phyloP scores from a whole-genome alignment of 371 early-diverging fungal species.

The Mucor ambiguus region DNA sequence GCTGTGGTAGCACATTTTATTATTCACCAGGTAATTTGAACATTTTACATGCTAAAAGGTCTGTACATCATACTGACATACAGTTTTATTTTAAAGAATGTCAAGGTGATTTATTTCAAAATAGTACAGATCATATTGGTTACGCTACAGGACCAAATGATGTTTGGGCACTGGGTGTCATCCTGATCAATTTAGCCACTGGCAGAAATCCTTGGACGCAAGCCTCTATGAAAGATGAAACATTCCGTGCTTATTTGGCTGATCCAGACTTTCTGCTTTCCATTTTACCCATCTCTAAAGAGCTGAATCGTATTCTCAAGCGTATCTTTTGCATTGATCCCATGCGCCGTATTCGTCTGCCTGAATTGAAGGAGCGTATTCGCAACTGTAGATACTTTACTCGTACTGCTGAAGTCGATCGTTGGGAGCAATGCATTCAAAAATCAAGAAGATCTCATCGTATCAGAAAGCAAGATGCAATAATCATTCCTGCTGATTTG shows the following conservation, averaged over 20 bases:
- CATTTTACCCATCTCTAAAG: constrained; percentile 72
- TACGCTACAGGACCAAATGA: constrained; percentile 82
- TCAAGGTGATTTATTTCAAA: constrained; percentile 61
- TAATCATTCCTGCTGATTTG: not conserved
- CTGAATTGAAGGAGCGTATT: constrained; percentile 63
- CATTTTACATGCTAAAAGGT: not conserved
- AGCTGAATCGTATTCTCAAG: constrained; percentile 71
- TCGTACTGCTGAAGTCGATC: constrained; percentile 38
- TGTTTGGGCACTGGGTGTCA: constrained; percentile 84
- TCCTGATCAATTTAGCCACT: constrained; percentile 76
- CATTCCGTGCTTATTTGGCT: constrained; percentile 67
- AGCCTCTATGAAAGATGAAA: constrained; percentile 70
- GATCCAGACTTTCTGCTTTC: constrained; percentile 66
- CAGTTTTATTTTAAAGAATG: constrained; percentile 56
- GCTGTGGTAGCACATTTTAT: constrained; percentile 91
- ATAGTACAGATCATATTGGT: constrained; percentile 40
- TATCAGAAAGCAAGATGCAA: not conserved
- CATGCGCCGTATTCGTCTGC: constrained; percentile 63
- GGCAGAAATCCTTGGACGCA: constrained; percentile 85
- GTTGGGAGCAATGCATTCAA: constrained; percentile 16
- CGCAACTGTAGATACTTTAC: constrained; percentile 63
- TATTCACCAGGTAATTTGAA: constrained; percentile 78
- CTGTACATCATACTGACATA: not conserved
- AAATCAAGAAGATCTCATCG: constrained; percentile 1
- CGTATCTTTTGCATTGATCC: constrained; percentile 78